A percentile compares a stretch with the other conserved stretches of the same genome.
phyloP scores from a whole-genome alignment of 768 basidiomycete species.

The Dentipellis sp. region DNA sequence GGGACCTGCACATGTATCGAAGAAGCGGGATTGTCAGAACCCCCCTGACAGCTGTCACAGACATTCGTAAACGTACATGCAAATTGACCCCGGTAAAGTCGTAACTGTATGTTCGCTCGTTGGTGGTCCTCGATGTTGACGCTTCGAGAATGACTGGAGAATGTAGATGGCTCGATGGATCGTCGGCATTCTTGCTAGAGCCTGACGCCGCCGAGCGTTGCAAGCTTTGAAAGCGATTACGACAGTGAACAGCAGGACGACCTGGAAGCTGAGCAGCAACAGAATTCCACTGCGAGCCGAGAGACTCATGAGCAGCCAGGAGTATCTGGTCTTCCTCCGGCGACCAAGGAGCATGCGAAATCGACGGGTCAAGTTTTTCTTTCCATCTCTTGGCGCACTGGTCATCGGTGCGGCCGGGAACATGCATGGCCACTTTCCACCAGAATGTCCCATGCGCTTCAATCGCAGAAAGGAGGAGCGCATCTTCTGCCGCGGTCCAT shows the following conservation, averaged over 20 bases:
- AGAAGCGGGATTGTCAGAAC: too few relatives aligned
- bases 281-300: constrained; percentile 8
- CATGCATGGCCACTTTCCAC: constrained; percentile 9
- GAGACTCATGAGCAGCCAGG: not conserved
- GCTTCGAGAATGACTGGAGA: not conserved
- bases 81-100: not conserved
- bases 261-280: not conserved
- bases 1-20: too few relatives aligned
- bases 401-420: constrained; percentile 12
- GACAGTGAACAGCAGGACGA: constrained; percentile 4
- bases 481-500: constrained; percentile 12
- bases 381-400: constrained; percentile 12
- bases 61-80: not conserved
- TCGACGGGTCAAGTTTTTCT: constrained; percentile 2
- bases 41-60: too few relatives aligned
- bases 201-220: not conserved
- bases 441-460: constrained; percentile 6
- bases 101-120: too few relatives aligned
- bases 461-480: constrained; percentile 5
- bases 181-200: not conserved
- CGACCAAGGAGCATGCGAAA: constrained; percentile 7
- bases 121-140: not conserved
- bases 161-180: not conserved
- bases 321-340: constrained; percentile 9
- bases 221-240: constrained; percentile 4